Evolutionary conservation across 139 green algal genomes (phyloP).

Genomic region (Astrephomene gubernaculifera): DNA sequence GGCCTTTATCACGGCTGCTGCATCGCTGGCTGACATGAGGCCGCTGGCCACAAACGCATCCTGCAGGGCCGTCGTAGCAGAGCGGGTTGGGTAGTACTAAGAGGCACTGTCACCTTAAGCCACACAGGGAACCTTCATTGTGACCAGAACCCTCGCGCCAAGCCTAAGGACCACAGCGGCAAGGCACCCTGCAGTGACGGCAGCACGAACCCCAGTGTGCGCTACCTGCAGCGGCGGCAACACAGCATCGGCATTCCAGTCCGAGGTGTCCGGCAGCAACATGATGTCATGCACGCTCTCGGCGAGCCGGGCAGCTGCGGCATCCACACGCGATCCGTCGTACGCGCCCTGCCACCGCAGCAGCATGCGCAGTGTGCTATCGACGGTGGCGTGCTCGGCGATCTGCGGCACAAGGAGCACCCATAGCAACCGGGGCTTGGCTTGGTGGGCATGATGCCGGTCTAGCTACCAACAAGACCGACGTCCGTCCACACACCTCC

Average conservation of each 20-base stretch:
- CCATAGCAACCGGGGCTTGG: too few species aligned
- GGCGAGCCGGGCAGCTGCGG: constrained; percentile 10
- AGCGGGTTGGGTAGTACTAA: too few species aligned
- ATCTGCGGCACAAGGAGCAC: too few species aligned
- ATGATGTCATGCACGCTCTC: constrained; percentile 12
- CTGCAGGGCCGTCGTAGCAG: too few species aligned
- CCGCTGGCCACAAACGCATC: constrained; percentile 21
- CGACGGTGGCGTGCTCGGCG: constrained; percentile 19
- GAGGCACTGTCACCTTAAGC: too few species aligned
- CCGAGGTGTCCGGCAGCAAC: constrained; percentile 27
- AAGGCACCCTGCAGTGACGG: too few species aligned
- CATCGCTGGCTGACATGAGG: neutral
- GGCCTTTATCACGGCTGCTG: neutral
- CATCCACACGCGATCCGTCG: constrained; percentile 29
- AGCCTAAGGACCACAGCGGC: too few species aligned
- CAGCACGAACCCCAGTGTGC: neutral
- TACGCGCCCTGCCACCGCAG: constrained; percentile 40
- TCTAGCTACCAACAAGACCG: too few species aligned
- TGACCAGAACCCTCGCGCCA: too few species aligned
- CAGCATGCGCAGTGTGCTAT: constrained; percentile 41
- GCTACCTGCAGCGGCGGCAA: constrained; percentile 33
- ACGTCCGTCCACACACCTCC: too few species aligned
- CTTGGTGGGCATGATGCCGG: too few species aligned
- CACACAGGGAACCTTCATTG: too few species aligned
- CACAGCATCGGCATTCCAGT: constrained; percentile 17